Evolutionary conservation across 164 flowering plant species (phyloP), one percentile per base, ranked within the genome.

Genomic region (Aristolochia fimbriata): DNA sequence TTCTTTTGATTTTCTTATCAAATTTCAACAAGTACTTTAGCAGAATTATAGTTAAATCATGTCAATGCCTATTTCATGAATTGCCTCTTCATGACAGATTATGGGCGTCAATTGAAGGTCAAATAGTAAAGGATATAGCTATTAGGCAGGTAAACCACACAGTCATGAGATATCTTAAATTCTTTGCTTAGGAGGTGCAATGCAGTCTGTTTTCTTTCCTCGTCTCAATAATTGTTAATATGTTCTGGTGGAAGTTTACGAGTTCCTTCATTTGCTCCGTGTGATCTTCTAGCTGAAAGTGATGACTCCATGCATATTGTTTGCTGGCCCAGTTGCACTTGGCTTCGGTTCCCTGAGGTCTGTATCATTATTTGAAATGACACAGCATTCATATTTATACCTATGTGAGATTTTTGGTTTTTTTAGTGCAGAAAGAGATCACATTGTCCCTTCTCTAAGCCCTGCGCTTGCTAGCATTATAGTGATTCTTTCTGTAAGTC

Each of bases 321-420:
- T 73, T 56, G 69, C 76, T 55, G 76, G 76, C n/a, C 70, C 76
- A 45, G 59, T 73, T 66, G 76, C 70, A 60, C 61, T 73, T 73
- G 73, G 76, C 60, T 66, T 66, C 66, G 76, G 76, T 22, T 60
- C 60, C 57, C 65, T 73, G 37, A 73, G 73, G 76, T 48, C 51
- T 16, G 51, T 48, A 16, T 16, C n/a, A 48, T 16, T 48, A 7
- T 1, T 61, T 64, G 60, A 70, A 51, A 20, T 4, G 19, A n/a
- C 30, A 57, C 24, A 30, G 19, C 47, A 2, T 33, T 15, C 15
- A 20, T 51, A n/a, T 51, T 46, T 15, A 52, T 51, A 45, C 61
- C 37, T 47, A 22, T 24, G 25, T 52, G 43, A 58, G 14, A 20
- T 27, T 16, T 30, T 31, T 24, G 16, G 47, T 60, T 17, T 20